These are phyloP conservation scores for Scortechinia acanthostroma DNA, from an alignment of 2,329 filamentous ascomycete genomes.

Conservation along the genomic window DNA sequence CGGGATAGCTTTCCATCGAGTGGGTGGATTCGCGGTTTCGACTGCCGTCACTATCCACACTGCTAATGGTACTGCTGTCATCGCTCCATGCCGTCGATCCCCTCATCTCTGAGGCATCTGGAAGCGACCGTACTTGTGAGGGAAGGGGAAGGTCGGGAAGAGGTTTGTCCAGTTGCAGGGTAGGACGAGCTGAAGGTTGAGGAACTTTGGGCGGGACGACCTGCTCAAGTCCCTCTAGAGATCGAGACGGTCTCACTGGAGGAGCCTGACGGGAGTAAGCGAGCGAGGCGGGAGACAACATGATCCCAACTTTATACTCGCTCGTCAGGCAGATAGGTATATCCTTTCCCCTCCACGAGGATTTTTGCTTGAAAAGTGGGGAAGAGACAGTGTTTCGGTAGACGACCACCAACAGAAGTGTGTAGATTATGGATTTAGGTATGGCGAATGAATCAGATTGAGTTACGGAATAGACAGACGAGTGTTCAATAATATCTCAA, in stretches of 20 bases:
- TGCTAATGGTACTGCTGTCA: background rate
- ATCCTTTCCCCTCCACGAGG: conserved; percentile 3
- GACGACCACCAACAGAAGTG: no score
- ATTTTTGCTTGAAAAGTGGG: background rate
- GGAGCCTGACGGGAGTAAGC: conserved; percentile 14
- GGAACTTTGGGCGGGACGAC: conserved; percentile 17
- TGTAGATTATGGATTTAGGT: no score
- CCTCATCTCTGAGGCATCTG: no score
- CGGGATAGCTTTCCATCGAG: conserved; percentile 18
- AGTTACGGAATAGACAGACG: no score
- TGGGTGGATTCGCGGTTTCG: conserved; percentile 6
- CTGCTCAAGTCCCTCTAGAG: conserved; percentile 23
- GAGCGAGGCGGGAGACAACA: background rate
- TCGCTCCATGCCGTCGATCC: background rate
- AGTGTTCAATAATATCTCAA: no score
- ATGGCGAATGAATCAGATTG: no score
- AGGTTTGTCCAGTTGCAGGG: conserved; percentile 15
- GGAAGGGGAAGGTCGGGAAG: conserved; percentile 7
- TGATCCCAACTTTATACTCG: no score
- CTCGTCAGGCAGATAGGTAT: background rate
- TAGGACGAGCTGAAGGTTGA: conserved; percentile 4
- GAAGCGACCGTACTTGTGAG: no score
- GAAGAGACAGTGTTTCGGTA: background rate
- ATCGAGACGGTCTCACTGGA: conserved; percentile 20
- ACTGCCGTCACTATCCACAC: conserved; percentile 7